These are phyloP conservation scores for Umbellularia californica DNA, from an alignment of 164 flowering plant species.

Conservation along the genomic window DNA sequence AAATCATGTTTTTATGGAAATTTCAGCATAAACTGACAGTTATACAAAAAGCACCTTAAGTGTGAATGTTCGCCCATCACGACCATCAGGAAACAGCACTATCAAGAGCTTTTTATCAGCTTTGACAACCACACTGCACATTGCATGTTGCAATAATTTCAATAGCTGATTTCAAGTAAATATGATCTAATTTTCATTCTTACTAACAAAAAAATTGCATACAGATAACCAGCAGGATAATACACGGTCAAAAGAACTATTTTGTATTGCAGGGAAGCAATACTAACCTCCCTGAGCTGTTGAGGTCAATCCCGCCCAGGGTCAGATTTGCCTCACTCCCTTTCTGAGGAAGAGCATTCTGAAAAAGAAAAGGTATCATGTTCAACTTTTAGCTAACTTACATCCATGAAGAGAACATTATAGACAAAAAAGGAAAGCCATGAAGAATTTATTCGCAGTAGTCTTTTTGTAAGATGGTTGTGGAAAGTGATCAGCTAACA, in stretches of 20 bases:
- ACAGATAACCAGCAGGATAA: no score
- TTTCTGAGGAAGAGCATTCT: constrained; percentile 73
- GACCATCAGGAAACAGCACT: constrained; percentile 91
- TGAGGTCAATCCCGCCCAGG: constrained; percentile 97
- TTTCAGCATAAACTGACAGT: background rate
- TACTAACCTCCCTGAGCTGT: constrained; percentile 96
- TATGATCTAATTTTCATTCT: background rate
- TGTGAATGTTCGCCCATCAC: constrained; percentile 93
- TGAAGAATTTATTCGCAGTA: no score
- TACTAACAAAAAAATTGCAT: no score
- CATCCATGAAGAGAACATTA: no score
- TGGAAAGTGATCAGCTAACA: no score
- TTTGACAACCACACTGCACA: constrained; percentile 73
- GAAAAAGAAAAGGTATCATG: background rate
- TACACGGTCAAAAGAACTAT: constrained; percentile 4
- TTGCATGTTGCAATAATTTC: background rate
- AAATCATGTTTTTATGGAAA: no score
- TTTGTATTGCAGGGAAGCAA: background rate
- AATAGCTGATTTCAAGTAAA: background rate
- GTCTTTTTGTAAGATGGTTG: no score
- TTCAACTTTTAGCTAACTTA: no score
- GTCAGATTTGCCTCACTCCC: constrained; percentile 85
- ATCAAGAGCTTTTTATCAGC: constrained; percentile 89
- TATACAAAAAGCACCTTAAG: constrained; percentile 57
- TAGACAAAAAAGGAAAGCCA: no score